These are phyloP conservation scores for Ophiostoma montium DNA, from an alignment of 2,329 filamentous ascomycete genomes.

Conservation along the genomic window DNA sequence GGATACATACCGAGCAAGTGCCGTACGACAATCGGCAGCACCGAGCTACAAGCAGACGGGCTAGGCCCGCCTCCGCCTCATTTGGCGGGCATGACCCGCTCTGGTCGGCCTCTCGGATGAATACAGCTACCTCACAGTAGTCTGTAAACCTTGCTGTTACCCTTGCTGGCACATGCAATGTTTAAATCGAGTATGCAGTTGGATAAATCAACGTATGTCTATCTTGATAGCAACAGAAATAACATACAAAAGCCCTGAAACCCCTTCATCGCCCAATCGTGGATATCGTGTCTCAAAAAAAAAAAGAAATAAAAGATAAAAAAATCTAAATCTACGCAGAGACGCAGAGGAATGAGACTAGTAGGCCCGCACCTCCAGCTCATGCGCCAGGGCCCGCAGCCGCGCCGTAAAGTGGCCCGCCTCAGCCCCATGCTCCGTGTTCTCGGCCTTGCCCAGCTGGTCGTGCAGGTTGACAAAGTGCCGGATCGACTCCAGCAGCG, in stretches of 20 bases:
- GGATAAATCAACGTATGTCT: background rate
- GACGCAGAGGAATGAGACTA: background rate
- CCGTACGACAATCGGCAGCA: too few species aligned
- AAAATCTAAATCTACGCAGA: background rate
- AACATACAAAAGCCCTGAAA: background rate
- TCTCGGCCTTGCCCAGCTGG: constrained; percentile 29
- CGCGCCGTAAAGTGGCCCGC: constrained; percentile 22
- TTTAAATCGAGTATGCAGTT: too few species aligned
- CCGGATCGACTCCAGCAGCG: constrained; percentile 36
- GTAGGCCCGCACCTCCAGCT: constrained; percentile 19
- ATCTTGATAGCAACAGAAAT: background rate
- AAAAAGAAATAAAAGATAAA: background rate
- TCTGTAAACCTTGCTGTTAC: too few species aligned
- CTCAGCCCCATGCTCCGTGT: constrained; percentile 21
- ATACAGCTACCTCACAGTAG: too few species aligned
- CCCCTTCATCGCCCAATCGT: background rate
- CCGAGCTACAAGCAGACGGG: too few species aligned
- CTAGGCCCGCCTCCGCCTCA: too few species aligned
- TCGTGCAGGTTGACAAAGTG: constrained; percentile 40
- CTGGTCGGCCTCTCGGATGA: too few species aligned
- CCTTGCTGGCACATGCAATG: too few species aligned
- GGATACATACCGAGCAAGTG: too few species aligned
- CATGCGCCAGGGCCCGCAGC: constrained; percentile 26
- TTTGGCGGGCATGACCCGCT: too few species aligned
- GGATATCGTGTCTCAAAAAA: background rate